These are phyloP conservation scores for Fusarium protoensiforme DNA, from an alignment of 2,329 filamentous ascomycete genomes.

Conservation along the genomic window DNA sequence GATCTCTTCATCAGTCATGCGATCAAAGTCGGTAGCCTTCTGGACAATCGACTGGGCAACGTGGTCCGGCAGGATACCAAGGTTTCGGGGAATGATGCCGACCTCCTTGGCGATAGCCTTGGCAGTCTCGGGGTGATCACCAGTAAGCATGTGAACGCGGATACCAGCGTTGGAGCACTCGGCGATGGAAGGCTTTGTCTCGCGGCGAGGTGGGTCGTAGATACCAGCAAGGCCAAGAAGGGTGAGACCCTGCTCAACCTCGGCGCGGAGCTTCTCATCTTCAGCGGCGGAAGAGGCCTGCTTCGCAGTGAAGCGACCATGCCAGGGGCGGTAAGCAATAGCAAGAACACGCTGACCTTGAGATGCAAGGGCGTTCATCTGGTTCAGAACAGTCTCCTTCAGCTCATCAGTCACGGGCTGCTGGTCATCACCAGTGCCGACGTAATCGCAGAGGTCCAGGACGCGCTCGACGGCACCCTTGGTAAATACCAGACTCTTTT, in stretches of 20 bases:
- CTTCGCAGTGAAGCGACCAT: constrained; percentile 59
- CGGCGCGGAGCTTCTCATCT: constrained; percentile 63
- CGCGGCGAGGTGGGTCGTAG: constrained; percentile 85
- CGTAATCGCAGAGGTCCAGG: constrained; percentile 64
- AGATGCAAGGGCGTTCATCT: constrained; percentile 70
- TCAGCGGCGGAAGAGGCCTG: constrained; percentile 48
- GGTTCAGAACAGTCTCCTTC: constrained; percentile 61
- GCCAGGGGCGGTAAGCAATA: constrained; percentile 71
- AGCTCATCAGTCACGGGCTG: constrained; percentile 62
- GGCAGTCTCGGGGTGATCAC: constrained; percentile 83
- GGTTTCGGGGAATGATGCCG: constrained; percentile 76
- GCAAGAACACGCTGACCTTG: constrained; percentile 79
- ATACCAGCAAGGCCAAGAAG: constrained; percentile 88
- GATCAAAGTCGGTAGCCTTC: constrained; percentile 83
- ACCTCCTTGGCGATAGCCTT: constrained; percentile 83
- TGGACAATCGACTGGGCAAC: constrained; percentile 78
- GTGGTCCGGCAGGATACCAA: constrained; percentile 67
- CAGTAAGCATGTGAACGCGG: constrained; percentile 85
- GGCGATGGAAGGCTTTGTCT: constrained; percentile 78
- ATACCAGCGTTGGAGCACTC: constrained; percentile 80
- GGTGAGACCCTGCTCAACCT: constrained; percentile 74
- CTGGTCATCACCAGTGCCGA: constrained; percentile 56
- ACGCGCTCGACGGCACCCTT: constrained; percentile 73
- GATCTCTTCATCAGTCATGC: constrained; percentile 78
- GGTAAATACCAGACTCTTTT: constrained; percentile 66